These are phyloP conservation scores for Ramularia endophylla DNA, from an alignment of 2,329 filamentous ascomycete genomes.

Conservation along the genomic window DNA sequence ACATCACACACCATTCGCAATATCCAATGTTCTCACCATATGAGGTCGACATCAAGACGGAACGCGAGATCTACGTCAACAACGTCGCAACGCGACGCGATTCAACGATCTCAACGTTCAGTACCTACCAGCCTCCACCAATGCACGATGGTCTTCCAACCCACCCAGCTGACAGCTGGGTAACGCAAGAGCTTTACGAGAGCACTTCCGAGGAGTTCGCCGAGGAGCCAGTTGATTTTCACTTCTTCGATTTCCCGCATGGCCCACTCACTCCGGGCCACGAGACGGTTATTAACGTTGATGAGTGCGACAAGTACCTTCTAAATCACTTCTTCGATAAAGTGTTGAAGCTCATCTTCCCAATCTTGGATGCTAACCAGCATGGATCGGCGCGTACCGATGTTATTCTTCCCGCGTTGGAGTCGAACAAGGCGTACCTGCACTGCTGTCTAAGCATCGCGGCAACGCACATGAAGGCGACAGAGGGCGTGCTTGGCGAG, in stretches of 20 bases:
- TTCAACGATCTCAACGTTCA: constrained; percentile 87
- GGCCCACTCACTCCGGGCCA: constrained; percentile 56
- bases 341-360: constrained; percentile 84
- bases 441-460: constrained; percentile 94
- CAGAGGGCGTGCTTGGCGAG: constrained; percentile 58
- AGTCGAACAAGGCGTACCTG: constrained; percentile 86
- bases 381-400: constrained; percentile 75
- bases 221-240: constrained; percentile 56
- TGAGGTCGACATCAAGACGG: constrained; percentile 93
- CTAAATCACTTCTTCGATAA: constrained; percentile 87
- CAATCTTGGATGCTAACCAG: constrained; percentile 84
- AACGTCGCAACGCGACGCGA: constrained; percentile 80
- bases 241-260: constrained; percentile 78
- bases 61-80: constrained; percentile 88
- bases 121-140: constrained; percentile 77
- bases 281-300: constrained; percentile 72
- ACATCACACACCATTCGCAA: constrained; percentile 17
- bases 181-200: constrained; percentile 65
- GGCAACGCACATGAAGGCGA: constrained; percentile 84
- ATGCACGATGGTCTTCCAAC: constrained; percentile 59
- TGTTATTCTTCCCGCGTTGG: constrained; percentile 78
- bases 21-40: constrained; percentile 68
- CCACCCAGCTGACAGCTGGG: constrained; percentile 61
- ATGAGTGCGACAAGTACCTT: constrained; percentile 79
- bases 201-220: constrained; percentile 61